Evolutionary conservation across 306 rosid genomes (phyloP).

Genomic region (Vicia faba): DNA sequence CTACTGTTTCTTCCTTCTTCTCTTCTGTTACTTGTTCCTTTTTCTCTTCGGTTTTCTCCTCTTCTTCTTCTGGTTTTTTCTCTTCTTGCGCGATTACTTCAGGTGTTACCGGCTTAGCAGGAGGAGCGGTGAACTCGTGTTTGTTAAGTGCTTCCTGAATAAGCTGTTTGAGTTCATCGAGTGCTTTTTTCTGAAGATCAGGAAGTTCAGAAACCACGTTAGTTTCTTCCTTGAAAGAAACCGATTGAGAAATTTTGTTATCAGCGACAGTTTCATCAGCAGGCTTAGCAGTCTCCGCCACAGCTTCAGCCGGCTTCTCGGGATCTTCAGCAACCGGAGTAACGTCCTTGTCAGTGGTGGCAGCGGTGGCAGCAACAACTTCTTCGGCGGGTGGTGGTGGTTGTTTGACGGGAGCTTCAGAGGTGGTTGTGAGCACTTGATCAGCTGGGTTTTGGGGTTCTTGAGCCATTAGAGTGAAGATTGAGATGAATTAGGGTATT

Average conservation of each 20-base stretch:
- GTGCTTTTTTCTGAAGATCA: constrained; percentile 76
- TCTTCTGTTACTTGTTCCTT: background rate
- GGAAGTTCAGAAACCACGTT: constrained; percentile 82
- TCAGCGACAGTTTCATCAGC: background rate
- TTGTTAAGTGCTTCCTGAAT: constrained; percentile 76
- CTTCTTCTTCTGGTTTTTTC: background rate
- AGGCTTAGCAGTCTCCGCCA: background rate
- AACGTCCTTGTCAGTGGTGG: background rate
- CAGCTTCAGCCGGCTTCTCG: constrained; percentile 15
- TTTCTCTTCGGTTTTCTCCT: constrained; percentile 35
- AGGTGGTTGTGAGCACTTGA: constrained; percentile 17
- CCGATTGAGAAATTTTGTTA: constrained; percentile 57
- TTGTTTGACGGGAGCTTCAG: background rate
- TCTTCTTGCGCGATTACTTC: constrained; percentile 3
- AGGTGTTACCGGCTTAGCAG: background rate
- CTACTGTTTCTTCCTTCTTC: background rate
- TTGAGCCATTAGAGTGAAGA: constrained; percentile 56
- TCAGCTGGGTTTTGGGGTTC: constrained; percentile 63
- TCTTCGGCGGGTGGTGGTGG: background rate
- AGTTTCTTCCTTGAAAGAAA: constrained; percentile 91
- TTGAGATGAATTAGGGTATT: constrained; percentile 17
- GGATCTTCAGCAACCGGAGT: background rate
- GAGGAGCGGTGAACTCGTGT: constrained; percentile 64
- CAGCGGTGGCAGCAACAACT: background rate
- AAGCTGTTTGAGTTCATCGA: constrained; percentile 68